Evolutionary conservation across 257 asterid genomes (phyloP).

Genomic region (Nicotiana tomentosiformis): DNA sequence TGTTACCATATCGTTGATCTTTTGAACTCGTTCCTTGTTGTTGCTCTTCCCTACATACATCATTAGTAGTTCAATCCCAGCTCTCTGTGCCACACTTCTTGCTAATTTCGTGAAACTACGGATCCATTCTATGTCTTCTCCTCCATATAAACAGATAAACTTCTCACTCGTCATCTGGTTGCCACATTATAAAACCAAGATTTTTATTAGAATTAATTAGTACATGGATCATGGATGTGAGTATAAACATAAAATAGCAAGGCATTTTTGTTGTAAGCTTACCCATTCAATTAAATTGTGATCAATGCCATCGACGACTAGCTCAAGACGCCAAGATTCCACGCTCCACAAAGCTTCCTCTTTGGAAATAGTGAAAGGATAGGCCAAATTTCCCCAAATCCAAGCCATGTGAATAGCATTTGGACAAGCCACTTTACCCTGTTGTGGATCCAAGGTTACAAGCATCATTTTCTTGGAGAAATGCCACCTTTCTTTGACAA

Average conservation of each 20-base stretch:
- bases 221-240: neutral
- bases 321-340: conserved; percentile 57
- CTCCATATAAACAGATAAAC: conserved; percentile 71
- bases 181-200: neutral
- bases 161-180: conserved; percentile 40
- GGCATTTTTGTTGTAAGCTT: conserved; percentile 3
- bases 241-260: neutral
- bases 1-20: conserved; percentile 24
- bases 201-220: neutral
- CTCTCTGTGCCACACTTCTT: conserved; percentile 22
- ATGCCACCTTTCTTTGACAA: conserved; percentile 59
- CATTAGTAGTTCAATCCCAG: conserved; percentile 46
- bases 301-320: conserved; percentile 60
- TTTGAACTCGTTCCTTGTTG: conserved; percentile 33
- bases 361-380: conserved; percentile 48
- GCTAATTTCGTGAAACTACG: conserved; percentile 31
- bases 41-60: conserved; percentile 54
- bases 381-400: conserved; percentile 81
- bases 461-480: conserved; percentile 61
- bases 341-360: conserved; percentile 56
- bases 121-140: conserved; percentile 68
- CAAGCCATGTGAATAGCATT: conserved; percentile 68
- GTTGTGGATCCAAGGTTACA: conserved; percentile 67
- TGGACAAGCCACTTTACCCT: conserved; percentile 45
- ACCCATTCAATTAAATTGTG: conserved; percentile 51